Evolutionary conservation across 2,329 filamentous ascomycete species (phyloP), one percentile per base, ranked within the genome.

Genomic region (Sarocladium kiliense): DNA sequence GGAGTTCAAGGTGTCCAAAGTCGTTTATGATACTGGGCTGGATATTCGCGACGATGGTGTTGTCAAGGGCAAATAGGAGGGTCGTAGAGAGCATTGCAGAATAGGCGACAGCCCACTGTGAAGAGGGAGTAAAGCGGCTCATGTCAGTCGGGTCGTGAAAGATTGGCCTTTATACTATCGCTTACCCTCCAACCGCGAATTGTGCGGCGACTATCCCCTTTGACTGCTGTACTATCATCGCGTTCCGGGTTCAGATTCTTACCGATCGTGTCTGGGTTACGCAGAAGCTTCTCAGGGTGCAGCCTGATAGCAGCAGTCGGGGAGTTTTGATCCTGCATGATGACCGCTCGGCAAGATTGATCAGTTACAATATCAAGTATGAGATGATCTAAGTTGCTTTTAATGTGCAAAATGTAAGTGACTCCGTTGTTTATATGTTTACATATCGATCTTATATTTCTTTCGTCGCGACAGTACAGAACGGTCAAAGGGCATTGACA

Each of bases 21-120:
- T 60, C 56, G 14, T 65, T 59, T 6, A 74, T 60, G 16, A 77
- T 71, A 3, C 62, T 58, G 0, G 69, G 71, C 55, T 78, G 74
- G 7, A 79, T 67, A 59, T 75, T 71, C 25, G 76, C 76, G 2
- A 76, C 69, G 42, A 81, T 76, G 3, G 77, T 81, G 51, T 73
- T 78, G 64, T 76, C 73, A 30, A 77, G 66, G 12, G 70, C 69
- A 58, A 77, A 77, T 2, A 78, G 71, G 25, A 76, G 60, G 16
- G 44, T 54, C 2, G 58, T 55, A 5, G 54, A 56, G 19, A 58
- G 54, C 30, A 61, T 57, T 27, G 58, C 45, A 1, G 41, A 16
- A 49, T 56, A 56, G 7, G 53, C 55, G 11, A 58, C 9, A 6
- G 49, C 54, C 59, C 59, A 60, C 58, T 60, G 42, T 30, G 34